Base-by-base conservation (phyloP, 345 rosid species). In the Xanthoceras sorbifolium region DNA sequence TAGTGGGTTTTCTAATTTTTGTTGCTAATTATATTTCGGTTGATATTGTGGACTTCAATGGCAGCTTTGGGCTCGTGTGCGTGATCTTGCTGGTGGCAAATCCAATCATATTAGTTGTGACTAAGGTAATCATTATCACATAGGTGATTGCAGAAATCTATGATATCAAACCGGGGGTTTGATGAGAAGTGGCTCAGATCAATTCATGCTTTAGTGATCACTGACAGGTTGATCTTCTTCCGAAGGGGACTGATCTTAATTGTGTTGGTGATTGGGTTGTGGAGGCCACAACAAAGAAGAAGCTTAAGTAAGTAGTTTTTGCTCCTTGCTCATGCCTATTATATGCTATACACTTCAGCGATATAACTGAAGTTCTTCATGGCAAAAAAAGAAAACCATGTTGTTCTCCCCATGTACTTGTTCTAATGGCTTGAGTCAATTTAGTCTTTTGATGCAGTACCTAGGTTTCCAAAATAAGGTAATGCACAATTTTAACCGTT, bases 211-310 rank as follows among this genome's bases (percentile, higher is more conserved):
- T 79, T 84, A 28, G 25, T 26, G 40, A 17, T 44, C 69, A 55
- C 64, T 81, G 54, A 72, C 76, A 93, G 97, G 80, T 95, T 55
- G 99, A 93, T 87, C 94, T 93, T 60, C 98, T 95, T 80, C 99
- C 99, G 1, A 95, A 85, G 81, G 99, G 91, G 71, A 93, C 98
- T 5, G 92, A 93, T 86, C 81, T 95, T 83, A 93, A 95, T 76
- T 95, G 98, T 83, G 74, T 95, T 14, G 99, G 98, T 10, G 99
- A 95, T 88, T 95, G 99, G 98, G 97, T 90, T 63, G 99, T 92
- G 31, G 99, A 95, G 69, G 86, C 94, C 34, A 90, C 86, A 68
- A 87, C 84, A 20, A 95, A 84, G 87, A 95, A 90, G 87, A 95
- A 84, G 81, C 96, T 95, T 18, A 95, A 92, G 99, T 95, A 85